Percentiles rank a stretch among this genome's conserved stretches.
phyloP scores from a whole-genome alignment of 1,139 yeast genomes.

The Yamadazyma membranifaciens region DNA sequence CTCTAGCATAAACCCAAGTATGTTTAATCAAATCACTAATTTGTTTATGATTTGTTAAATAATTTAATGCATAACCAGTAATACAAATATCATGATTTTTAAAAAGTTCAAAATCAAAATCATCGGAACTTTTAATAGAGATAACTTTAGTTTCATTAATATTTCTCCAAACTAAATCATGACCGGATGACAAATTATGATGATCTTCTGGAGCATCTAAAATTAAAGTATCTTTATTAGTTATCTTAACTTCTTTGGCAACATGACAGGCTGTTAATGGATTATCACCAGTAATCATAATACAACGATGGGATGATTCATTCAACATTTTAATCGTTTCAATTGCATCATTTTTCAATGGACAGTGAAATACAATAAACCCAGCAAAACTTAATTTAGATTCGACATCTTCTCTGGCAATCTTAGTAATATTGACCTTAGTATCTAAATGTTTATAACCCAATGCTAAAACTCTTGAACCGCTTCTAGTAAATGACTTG shows the following conservation, averaged over 20 bases:
- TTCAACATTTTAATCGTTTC: constrained; percentile 89
- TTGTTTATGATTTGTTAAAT: constrained; percentile 62
- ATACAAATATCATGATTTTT: constrained; percentile 81
- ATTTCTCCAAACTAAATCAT: constrained; percentile 76
- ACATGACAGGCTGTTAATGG: constrained; percentile 98
- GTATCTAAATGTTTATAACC: constrained; percentile 76
- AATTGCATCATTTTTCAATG: constrained; percentile 89
- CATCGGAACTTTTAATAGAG: constrained; percentile 64
- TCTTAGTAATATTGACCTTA: constrained; percentile 47
- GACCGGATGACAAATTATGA: constrained; percentile 50
- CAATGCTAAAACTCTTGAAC: constrained; percentile 93
- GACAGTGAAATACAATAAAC: constrained; percentile 95
- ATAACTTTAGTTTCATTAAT: constrained; percentile 73
- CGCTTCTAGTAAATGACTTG: constrained; percentile 90
- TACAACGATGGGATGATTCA: constrained; percentile 90
- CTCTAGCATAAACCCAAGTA: constrained; percentile 98
- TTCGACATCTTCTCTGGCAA: constrained; percentile 77
- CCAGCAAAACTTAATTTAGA: constrained; percentile 79
- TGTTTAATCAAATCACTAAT: constrained; percentile 73
- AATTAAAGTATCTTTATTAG: constrained; percentile 76
- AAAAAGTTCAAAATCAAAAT: constrained; percentile 59
- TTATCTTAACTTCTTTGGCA: constrained; percentile 88
- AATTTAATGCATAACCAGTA: constrained; percentile 86
- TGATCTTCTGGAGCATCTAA: constrained; percentile 81
- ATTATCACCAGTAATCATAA: constrained; percentile 99